Conservation (phyloP, 768 basidiomycete genomes). For the Hericium rajendrae region DNA sequence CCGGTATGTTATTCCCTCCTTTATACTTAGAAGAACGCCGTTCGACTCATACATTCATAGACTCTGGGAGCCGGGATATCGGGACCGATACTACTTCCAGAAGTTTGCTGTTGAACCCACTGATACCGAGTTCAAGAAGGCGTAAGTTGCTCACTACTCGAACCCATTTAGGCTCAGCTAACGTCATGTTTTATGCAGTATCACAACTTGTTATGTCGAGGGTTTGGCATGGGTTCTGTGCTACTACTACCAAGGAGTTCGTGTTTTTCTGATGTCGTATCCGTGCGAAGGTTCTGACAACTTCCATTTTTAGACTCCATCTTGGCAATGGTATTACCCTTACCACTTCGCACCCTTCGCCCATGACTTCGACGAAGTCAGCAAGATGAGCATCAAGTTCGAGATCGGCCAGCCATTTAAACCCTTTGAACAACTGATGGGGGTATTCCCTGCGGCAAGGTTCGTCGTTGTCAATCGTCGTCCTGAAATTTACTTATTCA, state of each 20-base stretch:
- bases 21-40: not conserved
- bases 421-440: conserved; percentile 96
- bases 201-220: conserved; percentile 83
- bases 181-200: conserved; percentile 29
- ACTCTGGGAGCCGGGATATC: conserved; percentile 93
- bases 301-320: conserved; percentile 48
- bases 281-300: too few species aligned
- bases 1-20: conserved; percentile 44
- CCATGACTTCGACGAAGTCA: conserved; percentile 78
- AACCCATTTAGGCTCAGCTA: not conserved
- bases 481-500: not conserved
- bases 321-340: conserved; percentile 99
- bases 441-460: conserved; percentile 94
- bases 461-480: conserved; percentile 18
- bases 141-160: conserved; percentile 36
- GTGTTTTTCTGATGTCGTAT: conserved; percentile 17
- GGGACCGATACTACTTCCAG: conserved; percentile 86
- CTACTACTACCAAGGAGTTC: conserved; percentile 97
- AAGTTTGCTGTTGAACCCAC: conserved; percentile 75
- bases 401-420: conserved; percentile 81
- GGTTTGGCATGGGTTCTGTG: conserved; percentile 93
- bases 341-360: conserved; percentile 99
- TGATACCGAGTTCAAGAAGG: conserved; percentile 64
- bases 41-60: conserved; percentile 30
- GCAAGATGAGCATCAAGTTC: conserved; percentile 72